phyloP scores from a whole-genome alignment of 352 stramenopile genomes.

The Globisporangium nagaii region DNA sequence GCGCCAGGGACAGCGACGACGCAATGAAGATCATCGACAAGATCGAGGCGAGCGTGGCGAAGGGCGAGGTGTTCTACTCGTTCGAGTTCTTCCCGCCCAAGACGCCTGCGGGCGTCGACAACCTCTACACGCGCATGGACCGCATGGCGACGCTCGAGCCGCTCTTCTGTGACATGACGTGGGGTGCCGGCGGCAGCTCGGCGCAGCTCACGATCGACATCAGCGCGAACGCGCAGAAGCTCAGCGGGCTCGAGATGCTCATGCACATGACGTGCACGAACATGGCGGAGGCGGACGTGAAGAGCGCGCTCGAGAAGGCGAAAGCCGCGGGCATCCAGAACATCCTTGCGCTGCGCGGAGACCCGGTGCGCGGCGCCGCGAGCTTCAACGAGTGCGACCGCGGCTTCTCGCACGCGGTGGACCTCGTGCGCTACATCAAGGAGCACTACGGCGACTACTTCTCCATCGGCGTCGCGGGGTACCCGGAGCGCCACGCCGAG shows the following conservation, averaged over 20 bases:
- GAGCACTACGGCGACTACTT: conserved; percentile 94
- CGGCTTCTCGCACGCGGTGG: conserved; percentile 92
- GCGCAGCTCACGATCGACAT: conserved; percentile 96
- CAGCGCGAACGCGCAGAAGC: conserved; percentile 88
- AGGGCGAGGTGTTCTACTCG: conserved; percentile 91
- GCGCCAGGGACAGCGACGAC: not conserved
- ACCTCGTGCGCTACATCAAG: conserved; percentile 97
- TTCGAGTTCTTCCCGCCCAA: conserved; percentile 99
- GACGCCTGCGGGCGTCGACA: conserved; percentile 94
- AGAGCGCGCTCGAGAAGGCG: conserved; percentile 88
- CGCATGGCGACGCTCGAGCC: conserved; percentile 93
- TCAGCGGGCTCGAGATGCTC: conserved; percentile 89
- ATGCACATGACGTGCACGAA: conserved; percentile 99
- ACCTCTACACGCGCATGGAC: conserved; percentile 96
- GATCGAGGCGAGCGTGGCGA: conserved; percentile 73
- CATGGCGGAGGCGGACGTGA: conserved; percentile 92
- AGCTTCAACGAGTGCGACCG: conserved; percentile 90
- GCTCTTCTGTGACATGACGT: conserved; percentile 99
- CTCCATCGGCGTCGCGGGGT: conserved; percentile 95
- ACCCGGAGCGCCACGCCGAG: conserved; percentile 97
- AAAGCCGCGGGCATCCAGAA: conserved; percentile 96
- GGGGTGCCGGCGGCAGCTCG: conserved; percentile 96
- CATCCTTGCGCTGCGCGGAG: conserved; percentile 97
- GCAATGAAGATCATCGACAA: conserved; percentile 88
- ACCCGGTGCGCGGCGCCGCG: conserved; percentile 89